Evolutionary conservation across 1,139 yeast species (phyloP), one percentile per base, ranked within the genome.

Genomic region (Pichia sp.): DNA sequence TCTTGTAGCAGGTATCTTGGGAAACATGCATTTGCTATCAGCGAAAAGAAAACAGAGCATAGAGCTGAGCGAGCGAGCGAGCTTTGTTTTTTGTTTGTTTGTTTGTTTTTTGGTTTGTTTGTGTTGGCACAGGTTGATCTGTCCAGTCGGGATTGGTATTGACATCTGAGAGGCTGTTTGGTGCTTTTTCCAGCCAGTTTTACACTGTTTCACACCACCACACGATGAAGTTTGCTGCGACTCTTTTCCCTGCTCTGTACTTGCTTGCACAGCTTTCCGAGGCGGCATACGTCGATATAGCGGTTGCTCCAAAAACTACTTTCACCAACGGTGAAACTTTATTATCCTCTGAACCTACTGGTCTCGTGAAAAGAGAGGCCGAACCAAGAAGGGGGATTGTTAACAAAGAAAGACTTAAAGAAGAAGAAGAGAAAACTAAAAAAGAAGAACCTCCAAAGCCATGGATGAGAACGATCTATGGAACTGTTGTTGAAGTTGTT

Each of bases 391-490:
- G 66, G 23, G 70, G 62, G 23, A 60, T 69, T 35, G 56, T 69
- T 32, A 67, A 70, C 48, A 66, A 69, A 39, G 68, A 69, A 10
- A 70, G 70, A 54, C 53, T 63, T 27, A 61, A 65, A 39, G 56
- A 59, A 15, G 65, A 69, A 49, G 60, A 62, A 32, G 52, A 58
- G 18, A 64, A 64, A 50, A 43, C 51, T 4, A 31, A 48, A 5
- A 16, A 20, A 9, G 48, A 59, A 7, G 69, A 64, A 29, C 53
- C 65, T 0, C 79, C 77, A 10, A 66, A 68, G 40, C 80, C 88
- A 5, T 87, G 96, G 96, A 46, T 74, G 11, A 72, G 95, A 55
- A 85, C 95, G 0, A 72, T 82, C 32, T 76, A 78, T 44, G 69
- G 70, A 1, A 62, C 72, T 0, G 57, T 70, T 8, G 66, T 58